Conservation (phyloP, 2,329 filamentous ascomycete genomes). For the Pyrenophora seminiperda region DNA sequence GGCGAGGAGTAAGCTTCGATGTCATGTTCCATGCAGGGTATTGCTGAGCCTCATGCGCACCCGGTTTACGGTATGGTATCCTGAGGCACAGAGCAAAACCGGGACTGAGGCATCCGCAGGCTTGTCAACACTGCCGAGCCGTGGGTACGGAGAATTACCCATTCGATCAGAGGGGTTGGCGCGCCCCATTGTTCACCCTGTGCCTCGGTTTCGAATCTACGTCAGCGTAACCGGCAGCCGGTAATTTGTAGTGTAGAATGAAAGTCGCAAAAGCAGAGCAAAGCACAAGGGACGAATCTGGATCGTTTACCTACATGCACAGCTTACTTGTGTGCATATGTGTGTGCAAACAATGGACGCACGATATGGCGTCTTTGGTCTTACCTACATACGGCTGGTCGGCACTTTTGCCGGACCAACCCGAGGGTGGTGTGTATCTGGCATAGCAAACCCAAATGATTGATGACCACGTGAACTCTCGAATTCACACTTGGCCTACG, state of each 20-base stretch:
- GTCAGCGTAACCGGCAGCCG: background rate
- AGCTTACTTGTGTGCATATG: background rate
- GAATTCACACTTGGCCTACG: slow-evolving; percentile 13
- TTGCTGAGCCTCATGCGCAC: slow-evolving; percentile 14
- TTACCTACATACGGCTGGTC: no score
- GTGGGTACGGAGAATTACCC: slow-evolving; percentile 13
- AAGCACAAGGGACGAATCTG: background rate
- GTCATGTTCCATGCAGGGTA: slow-evolving; percentile 23
- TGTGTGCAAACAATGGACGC: no score
- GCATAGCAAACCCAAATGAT: no score
- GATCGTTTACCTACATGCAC: slow-evolving; percentile 9
- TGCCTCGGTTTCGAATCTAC: slow-evolving; percentile 1
- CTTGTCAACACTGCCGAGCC: slow-evolving; percentile 16
- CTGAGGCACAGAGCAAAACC: slow-evolving; percentile 37
- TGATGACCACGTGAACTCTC: slow-evolving; percentile 31
- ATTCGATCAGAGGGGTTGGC: slow-evolving; percentile 7
- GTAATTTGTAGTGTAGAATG: background rate
- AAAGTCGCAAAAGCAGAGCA: background rate
- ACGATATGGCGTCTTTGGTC: no score
- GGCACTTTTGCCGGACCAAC: no score
- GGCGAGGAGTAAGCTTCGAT: slow-evolving; percentile 17
- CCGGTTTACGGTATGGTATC: slow-evolving; percentile 10
- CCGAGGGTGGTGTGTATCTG: no score
- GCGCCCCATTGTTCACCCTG: slow-evolving; percentile 2
- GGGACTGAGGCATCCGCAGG: slow-evolving; percentile 45